Evolutionary conservation across 768 basidiomycete genomes (phyloP), one percentile per base, ranked within the genome.

Genomic region (Boletus pseudopeckii): DNA sequence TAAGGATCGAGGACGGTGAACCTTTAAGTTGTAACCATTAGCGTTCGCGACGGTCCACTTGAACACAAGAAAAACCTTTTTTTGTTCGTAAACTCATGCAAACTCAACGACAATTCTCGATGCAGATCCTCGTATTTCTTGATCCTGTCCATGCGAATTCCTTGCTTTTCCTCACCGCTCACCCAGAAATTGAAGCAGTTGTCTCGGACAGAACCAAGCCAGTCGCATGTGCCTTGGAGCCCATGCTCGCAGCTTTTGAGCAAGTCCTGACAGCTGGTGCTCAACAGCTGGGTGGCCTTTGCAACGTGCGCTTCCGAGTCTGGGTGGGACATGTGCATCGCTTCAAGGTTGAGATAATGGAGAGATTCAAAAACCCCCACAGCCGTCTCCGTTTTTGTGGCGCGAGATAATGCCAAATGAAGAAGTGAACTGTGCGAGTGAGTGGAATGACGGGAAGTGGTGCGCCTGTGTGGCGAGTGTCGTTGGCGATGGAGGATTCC

Each of bases 281-380:
- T 66, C 43, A 90, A 59, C 20, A 86, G 68, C 28, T 66, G 65
- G 6, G 74, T 75, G 24, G 77, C 75, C 50, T 70, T 69, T 39
- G 71, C 70, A 5, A 78, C 77, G 47, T 78, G 74, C 17, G 66
- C 65, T 15, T 74, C 74, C 2, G 72, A 70, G 52, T 77, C 65
- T 1, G 81, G 81, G 54, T 85, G 82, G 32, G 71, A 66, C 34
- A 84, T 66, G 37, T 78, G 68, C 30, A 70, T 78, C 26, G 80
- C 77, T 63, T 90, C 87, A 3, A 90, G 71, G 56, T 88, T 80
- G 52, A 88, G 71, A 64, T 88, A 90, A 28, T 80, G 70, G 59
- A 88, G 82, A 3, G 80, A 80, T 71, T 90, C 88, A 54, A 90
- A 90, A 14, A 87, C 81, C 2, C 86, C 88, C 1, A 90, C 88